These are phyloP conservation scores for Oryza rufipogon DNA, from an alignment of 176 grass and related monocot species.

Conservation along the genomic window DNA sequence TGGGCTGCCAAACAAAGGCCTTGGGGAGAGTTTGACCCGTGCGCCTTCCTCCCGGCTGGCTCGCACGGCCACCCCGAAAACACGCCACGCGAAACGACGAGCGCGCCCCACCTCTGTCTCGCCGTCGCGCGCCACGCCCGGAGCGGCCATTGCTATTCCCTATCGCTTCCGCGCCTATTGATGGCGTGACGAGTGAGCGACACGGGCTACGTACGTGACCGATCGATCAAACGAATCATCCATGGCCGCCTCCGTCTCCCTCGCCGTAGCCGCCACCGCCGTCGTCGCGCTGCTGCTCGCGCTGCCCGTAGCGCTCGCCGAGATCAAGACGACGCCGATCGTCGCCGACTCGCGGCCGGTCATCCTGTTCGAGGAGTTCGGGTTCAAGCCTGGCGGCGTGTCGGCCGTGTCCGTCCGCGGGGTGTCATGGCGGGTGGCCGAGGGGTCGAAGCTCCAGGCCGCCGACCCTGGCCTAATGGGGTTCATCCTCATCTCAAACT, in stretches of 20 bases:
- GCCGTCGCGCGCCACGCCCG: slow-evolving; percentile 22
- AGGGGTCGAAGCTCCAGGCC: neutral
- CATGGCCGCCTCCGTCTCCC: slow-evolving; percentile 41
- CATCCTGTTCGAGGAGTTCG: slow-evolving; percentile 85
- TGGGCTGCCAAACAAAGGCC: no score
- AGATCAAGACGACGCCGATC: slow-evolving; percentile 67
- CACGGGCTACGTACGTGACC: neutral
- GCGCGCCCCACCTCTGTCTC: neutral
- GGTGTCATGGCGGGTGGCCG: slow-evolving; percentile 50
- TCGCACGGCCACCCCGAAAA: slow-evolving; percentile 54
- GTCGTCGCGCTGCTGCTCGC: neutral
- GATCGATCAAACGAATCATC: neutral
- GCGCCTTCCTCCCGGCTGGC: neutral
- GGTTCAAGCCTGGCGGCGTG: slow-evolving; percentile 45
- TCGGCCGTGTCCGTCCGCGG: slow-evolving; percentile 40
- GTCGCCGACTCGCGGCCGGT: slow-evolving; percentile 46
- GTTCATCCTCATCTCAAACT: slow-evolving; percentile 69
- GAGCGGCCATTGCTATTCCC: slow-evolving; percentile 8
- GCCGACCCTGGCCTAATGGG: slow-evolving; percentile 50
- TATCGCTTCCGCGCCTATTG: neutral
- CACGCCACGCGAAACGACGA: slow-evolving; percentile 41
- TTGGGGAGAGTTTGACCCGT: slow-evolving; percentile 7
- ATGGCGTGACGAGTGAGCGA: slow-evolving; percentile 4
- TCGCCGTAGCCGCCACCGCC: slow-evolving; percentile 24
- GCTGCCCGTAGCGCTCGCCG: slow-evolving; percentile 37